Conservation (phyloP, 768 basidiomycete species). For the Termitomyces sp. region DNA sequence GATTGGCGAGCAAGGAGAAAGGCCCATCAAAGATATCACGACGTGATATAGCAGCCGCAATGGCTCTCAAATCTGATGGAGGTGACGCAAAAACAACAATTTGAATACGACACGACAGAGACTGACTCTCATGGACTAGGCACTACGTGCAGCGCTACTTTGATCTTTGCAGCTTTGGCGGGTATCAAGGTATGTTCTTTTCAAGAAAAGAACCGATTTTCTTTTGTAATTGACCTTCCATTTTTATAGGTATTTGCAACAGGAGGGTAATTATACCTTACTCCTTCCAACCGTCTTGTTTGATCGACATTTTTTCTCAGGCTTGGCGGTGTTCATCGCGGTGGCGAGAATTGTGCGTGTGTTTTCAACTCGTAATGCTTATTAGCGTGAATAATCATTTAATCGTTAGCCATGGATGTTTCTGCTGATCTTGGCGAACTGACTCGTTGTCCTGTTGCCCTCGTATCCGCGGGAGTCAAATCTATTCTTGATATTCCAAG, state of each 20-base stretch:
- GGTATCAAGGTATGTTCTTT: conserved; percentile 67
- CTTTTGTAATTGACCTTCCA: neutral
- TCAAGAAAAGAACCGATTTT: neutral
- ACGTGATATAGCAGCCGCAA: conserved; percentile 73
- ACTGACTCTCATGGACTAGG: conserved; percentile 25
- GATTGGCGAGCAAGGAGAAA: conserved; percentile 49
- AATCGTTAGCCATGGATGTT: conserved; percentile 75
- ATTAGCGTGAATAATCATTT: neutral
- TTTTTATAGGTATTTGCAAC: conserved; percentile 83
- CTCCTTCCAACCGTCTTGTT: neutral
- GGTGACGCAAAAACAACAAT: conserved; percentile 35
- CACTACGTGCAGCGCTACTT: conserved; percentile 69
- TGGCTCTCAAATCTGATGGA: conserved; percentile 64
- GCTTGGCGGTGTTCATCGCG: conserved; percentile 79
- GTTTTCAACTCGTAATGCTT: neutral
- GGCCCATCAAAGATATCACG: conserved; percentile 67
- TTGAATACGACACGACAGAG: neutral
- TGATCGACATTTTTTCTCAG: conserved; percentile 23
- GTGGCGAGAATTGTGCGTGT: conserved; percentile 33
- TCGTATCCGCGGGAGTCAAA: conserved; percentile 92
- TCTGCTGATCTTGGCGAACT: conserved; percentile 93
- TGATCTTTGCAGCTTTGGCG: conserved; percentile 70
- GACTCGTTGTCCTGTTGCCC: conserved; percentile 80
- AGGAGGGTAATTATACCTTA: conserved; percentile 60
- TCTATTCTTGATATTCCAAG: conserved; percentile 91